Percentiles rank a stretch among this genome's conserved stretches.
Conservation (phyloP, 495 filamentous ascomycete species). For the Cetradonia linearis region DNA sequence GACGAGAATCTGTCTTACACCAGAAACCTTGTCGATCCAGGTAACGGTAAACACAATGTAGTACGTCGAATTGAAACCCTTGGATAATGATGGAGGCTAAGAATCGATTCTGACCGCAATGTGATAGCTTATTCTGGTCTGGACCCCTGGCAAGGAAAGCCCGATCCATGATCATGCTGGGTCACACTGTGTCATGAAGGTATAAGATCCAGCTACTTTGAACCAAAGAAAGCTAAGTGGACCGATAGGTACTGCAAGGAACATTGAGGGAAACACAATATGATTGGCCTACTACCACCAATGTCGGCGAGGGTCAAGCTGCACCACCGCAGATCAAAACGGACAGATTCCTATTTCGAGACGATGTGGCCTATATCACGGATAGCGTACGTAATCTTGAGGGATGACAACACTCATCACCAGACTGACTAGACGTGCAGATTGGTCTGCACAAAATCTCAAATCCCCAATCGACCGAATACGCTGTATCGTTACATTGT, state of each 20-base stretch:
- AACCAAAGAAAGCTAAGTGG: not conserved
- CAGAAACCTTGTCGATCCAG: conserved; percentile 78
- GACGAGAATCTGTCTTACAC: conserved; percentile 64
- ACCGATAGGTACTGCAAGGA: conserved; percentile 59
- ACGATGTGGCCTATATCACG: conserved; percentile 75
- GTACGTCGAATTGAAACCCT: conserved; percentile 38
- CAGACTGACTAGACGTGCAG: conserved; percentile 26
- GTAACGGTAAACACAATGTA: conserved; percentile 85
- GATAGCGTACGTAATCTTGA: conserved; percentile 43
- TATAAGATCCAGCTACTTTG: conserved; percentile 19
- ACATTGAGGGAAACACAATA: conserved; percentile 71
- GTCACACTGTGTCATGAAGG: conserved; percentile 65
- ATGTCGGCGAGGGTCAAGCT: conserved; percentile 37
- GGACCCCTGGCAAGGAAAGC: conserved; percentile 77
- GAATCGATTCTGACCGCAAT: not conserved
- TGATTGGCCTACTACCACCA: conserved; percentile 52
- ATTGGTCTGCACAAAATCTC: conserved; percentile 75
- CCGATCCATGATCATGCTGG: conserved; percentile 83
- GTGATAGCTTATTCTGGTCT: conserved; percentile 73
- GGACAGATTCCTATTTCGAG: conserved; percentile 42
- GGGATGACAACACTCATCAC: not conserved
- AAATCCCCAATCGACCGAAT: conserved; percentile 58
- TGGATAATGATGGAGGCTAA: not conserved
- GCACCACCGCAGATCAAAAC: conserved; percentile 36
- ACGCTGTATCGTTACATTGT: conserved; percentile 79